Conservation (phyloP, 139 green algal genomes). For the Tetraselmis chui region DNA sequence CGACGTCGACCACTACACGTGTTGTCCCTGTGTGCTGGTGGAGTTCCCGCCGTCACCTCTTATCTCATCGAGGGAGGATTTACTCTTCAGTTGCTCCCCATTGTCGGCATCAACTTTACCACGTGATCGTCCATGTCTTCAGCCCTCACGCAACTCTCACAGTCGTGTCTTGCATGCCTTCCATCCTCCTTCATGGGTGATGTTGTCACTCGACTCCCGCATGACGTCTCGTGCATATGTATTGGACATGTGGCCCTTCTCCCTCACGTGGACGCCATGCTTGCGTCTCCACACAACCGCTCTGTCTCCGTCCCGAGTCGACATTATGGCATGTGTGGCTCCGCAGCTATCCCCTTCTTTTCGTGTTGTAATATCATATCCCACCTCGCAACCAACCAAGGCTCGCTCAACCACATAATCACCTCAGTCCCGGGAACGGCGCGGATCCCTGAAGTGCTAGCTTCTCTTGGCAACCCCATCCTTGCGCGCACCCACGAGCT, state of each 20-base stretch:
- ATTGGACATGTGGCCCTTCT: neutral
- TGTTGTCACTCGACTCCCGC: too few species aligned
- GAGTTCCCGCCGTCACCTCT: too few species aligned
- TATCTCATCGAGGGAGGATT: too few species aligned
- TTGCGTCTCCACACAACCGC: neutral
- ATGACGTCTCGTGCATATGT: too few species aligned
- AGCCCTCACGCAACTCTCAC: too few species aligned
- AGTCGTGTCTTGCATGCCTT: too few species aligned
- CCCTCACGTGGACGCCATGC: neutral
- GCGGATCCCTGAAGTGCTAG: neutral
- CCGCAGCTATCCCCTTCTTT: neutral
- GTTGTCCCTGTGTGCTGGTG: too few species aligned
- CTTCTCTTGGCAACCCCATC: neutral
- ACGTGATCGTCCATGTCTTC: too few species aligned
- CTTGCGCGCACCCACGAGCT: neutral
- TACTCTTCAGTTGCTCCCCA: too few species aligned
- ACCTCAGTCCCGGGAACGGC: neutral
- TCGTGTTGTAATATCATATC: neutral
- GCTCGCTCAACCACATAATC: neutral
- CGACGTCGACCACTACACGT: too few species aligned
- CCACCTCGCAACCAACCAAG: neutral
- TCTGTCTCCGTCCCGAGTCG: neutral
- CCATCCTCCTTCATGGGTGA: too few species aligned
- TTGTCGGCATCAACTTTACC: too few species aligned
- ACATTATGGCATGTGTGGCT: neutral